These are phyloP conservation scores for Venturia aucupariae DNA, from an alignment of 2,329 filamentous ascomycete species.

Conservation along the genomic window DNA sequence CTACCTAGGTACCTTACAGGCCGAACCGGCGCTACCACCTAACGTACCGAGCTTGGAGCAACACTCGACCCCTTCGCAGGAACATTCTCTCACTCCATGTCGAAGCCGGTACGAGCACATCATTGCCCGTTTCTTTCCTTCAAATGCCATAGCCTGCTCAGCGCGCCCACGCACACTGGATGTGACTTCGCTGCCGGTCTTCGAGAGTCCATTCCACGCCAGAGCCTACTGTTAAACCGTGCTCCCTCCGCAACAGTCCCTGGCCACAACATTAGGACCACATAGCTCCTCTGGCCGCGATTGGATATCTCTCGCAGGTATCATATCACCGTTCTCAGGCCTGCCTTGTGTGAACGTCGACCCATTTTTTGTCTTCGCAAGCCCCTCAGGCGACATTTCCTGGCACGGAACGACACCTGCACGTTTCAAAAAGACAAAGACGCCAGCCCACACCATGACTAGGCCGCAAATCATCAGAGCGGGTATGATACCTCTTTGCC, in stretches of 20 bases:
- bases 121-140: neutral
- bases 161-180: neutral
- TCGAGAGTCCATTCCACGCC: constrained; percentile 4
- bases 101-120: neutral
- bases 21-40: too few relatives aligned
- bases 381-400: neutral
- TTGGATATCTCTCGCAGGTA: neutral
- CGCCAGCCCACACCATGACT: constrained; percentile 34
- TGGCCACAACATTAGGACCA: neutral
- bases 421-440: constrained; percentile 3
- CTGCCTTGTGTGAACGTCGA: neutral
- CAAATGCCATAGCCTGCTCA: neutral
- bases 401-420: neutral
- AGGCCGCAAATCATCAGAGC: constrained; percentile 48
- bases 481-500: constrained; percentile 32
- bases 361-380: neutral
- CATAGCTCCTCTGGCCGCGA: neutral
- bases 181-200: constrained; percentile 8
- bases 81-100: neutral
- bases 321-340: neutral
- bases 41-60: too few relatives aligned
- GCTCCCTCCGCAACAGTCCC: neutral
- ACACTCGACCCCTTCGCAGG: neutral
- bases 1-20: too few relatives aligned
- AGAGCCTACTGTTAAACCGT: neutral